These are phyloP conservation scores for Onygenales sp. DNA, from an alignment of 2,329 filamentous ascomycete genomes.

Conservation along the genomic window DNA sequence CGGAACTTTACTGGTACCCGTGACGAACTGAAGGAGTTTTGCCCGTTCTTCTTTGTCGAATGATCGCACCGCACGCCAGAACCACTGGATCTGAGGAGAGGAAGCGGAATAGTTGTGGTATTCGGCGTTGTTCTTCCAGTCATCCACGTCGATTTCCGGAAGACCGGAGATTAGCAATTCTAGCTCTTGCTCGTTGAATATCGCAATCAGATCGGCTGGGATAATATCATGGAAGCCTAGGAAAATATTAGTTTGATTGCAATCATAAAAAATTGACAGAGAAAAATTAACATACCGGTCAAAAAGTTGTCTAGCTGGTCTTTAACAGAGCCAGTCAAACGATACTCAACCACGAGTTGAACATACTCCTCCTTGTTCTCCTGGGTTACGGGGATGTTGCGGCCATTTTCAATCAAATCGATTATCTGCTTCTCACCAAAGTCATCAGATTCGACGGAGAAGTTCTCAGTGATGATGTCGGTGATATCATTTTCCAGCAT, in stretches of 20 bases:
- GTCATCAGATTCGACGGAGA: conserved; percentile 85
- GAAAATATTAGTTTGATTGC: conserved; percentile 21
- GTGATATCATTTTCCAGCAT: conserved; percentile 98
- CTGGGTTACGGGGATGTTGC: conserved; percentile 87
- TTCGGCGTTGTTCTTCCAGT: conserved; percentile 98
- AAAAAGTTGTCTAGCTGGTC: conserved; percentile 92
- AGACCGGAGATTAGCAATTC: conserved; percentile 94
- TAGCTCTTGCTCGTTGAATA: conserved; percentile 97
- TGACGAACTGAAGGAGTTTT: conserved; percentile 95
- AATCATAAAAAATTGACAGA: neutral
- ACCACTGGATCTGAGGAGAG: conserved; percentile 97
- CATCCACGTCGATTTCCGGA: conserved; percentile 93
- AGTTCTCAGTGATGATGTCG: conserved; percentile 92
- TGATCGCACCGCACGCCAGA: conserved; percentile 93
- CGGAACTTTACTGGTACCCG: conserved; percentile 94
- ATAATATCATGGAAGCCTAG: conserved; percentile 96
- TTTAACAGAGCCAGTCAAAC: conserved; percentile 80
- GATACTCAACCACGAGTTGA: conserved; percentile 86
- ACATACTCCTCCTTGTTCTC: conserved; percentile 99
- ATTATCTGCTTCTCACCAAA: conserved; percentile 84
- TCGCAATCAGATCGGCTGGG: conserved; percentile 82
- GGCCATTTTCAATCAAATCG: conserved; percentile 78
- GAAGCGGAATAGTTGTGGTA: conserved; percentile 96
- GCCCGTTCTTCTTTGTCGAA: conserved; percentile 99
- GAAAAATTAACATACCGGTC: conserved; percentile 48